Evolutionary conservation across 371 early-diverging fungal genomes (phyloP).

Genomic region (Chytridium lagenaria): DNA sequence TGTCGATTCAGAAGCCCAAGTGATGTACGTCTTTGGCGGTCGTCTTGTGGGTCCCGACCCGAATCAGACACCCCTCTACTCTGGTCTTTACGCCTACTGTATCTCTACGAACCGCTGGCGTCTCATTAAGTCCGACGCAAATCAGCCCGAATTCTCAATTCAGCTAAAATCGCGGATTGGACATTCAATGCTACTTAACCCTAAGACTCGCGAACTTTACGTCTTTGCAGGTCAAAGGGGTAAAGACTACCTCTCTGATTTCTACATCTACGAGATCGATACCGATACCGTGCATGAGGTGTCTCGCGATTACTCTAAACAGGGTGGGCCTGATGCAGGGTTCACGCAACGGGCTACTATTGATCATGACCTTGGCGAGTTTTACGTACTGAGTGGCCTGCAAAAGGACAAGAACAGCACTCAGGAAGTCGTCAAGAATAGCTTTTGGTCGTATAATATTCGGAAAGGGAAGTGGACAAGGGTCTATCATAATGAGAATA

Average conservation of each 20-base stretch:
- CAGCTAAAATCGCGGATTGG: slow-evolving; percentile 82
- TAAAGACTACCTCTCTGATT: slow-evolving; percentile 75
- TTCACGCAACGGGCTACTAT: slow-evolving; percentile 89
- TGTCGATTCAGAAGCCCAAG: slow-evolving; percentile 71
- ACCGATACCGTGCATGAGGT: slow-evolving; percentile 74
- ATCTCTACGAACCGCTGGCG: slow-evolving; percentile 70
- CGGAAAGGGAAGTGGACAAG: slow-evolving; percentile 72
- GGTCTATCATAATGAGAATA: slow-evolving; percentile 73
- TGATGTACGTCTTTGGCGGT: slow-evolving; percentile 92
- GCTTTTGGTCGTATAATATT: slow-evolving; percentile 77
- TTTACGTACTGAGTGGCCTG: slow-evolving; percentile 81
- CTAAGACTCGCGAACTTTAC: slow-evolving; percentile 71
- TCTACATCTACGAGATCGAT: slow-evolving; percentile 82
- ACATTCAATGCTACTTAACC: slow-evolving; percentile 89
- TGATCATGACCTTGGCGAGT: slow-evolving; percentile 74
- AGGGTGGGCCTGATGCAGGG: slow-evolving; percentile 76
- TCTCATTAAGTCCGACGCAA: slow-evolving; percentile 63
- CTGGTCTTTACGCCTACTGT: slow-evolving; percentile 84
- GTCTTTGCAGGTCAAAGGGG: slow-evolving; percentile 90
- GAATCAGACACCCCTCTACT: slow-evolving; percentile 65
- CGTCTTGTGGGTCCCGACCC: slow-evolving; percentile 69
- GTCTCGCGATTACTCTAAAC: slow-evolving; percentile 70
- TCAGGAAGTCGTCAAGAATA: slow-evolving; percentile 67
- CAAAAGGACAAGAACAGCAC: slow-evolving; percentile 60
- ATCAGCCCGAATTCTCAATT: slow-evolving; percentile 37